Evolutionary conservation across 2,329 filamentous ascomycete genomes (phyloP), one percentile per base, ranked within the genome.

Genomic region (Aspergillus ochraceoroseus): DNA sequence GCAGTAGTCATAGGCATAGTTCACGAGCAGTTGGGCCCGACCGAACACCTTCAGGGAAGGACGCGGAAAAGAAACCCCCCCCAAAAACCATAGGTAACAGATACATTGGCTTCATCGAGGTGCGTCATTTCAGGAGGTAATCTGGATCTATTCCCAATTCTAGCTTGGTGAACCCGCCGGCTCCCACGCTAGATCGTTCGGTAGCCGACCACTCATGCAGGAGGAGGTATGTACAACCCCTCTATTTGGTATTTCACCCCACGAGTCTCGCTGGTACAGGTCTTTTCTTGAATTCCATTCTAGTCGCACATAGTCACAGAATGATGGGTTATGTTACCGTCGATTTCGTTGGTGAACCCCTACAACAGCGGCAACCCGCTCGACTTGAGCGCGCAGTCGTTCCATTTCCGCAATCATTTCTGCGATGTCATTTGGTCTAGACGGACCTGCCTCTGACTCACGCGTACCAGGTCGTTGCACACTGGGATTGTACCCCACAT

Each of bases 371-470:
- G 50, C 51, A 29, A 62, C 52, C 39, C 56, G 58, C 44, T 64
- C 62, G 53, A 64, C 54, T 48, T 64, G 60, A 32, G 39, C 48
- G 48, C 58, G 60, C 38, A 65, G 51, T 39, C 50, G 55, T 49
- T 65, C 60, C 48, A 64, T 48, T 32, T 60, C 58, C 47, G 59
- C 57, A 49, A 62, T 56, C 54, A 65, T 49, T 44, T 57, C 57
- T 43, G 46, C 51, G 14, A 62, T 44, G 32, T 58, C 53, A 52
- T 50, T 48, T 40, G 52, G 49, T 18, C 49, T 54, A 32, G 48
- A 32, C 28, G 45, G 52, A 27, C 37, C 52, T 37, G 50, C 32
- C 12, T 37, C 43, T 41, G 49, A 40, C 41, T 56, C 56, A 44
- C 52, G 48, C n/a, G n/a, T n/a, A n/a, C n/a, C n/a, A n/a, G n/a